Conservation (phyloP, 495 filamentous ascomycete genomes). For the Parmelia sp. region DNA sequence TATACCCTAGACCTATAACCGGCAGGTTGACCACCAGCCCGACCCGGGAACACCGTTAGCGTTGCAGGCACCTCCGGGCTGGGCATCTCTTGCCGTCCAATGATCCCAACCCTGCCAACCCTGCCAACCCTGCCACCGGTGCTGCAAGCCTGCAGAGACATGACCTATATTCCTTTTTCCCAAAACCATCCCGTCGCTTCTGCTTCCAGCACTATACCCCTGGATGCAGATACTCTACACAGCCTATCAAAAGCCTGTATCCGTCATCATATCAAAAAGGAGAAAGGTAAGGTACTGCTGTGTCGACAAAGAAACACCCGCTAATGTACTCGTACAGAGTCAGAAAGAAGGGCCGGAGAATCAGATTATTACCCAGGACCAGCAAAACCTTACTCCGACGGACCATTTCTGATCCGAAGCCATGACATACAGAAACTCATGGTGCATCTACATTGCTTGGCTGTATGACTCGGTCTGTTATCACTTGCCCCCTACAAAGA, state of each 20-base stretch:
- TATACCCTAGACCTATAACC: not conserved
- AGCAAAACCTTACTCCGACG: not conserved
- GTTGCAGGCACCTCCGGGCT: not conserved
- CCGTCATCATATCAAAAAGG: not conserved
- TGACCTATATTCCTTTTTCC: too few relatives aligned
- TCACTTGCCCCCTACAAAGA: too few relatives aligned
- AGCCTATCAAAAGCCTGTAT: not conserved
- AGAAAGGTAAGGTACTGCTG: too few relatives aligned
- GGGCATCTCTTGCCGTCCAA: constrained; percentile 10
- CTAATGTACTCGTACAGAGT: too few relatives aligned
- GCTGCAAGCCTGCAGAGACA: too few relatives aligned
- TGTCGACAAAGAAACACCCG: too few relatives aligned
- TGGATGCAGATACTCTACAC: not conserved
- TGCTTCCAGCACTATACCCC: too few relatives aligned
- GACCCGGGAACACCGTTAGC: constrained; percentile 11
- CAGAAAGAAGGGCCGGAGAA: too few relatives aligned
- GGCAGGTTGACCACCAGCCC: not conserved
- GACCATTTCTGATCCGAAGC: not conserved
- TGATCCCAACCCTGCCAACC: too few relatives aligned
- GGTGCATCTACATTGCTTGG: not conserved
- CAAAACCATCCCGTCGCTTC: too few relatives aligned
- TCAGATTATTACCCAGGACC: too few relatives aligned
- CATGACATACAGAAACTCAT: not conserved
- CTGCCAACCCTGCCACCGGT: too few relatives aligned
- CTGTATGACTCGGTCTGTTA: not conserved